Conservation (phyloP, 495 filamentous ascomycete species). For the Xylaria nigripes region DNA sequence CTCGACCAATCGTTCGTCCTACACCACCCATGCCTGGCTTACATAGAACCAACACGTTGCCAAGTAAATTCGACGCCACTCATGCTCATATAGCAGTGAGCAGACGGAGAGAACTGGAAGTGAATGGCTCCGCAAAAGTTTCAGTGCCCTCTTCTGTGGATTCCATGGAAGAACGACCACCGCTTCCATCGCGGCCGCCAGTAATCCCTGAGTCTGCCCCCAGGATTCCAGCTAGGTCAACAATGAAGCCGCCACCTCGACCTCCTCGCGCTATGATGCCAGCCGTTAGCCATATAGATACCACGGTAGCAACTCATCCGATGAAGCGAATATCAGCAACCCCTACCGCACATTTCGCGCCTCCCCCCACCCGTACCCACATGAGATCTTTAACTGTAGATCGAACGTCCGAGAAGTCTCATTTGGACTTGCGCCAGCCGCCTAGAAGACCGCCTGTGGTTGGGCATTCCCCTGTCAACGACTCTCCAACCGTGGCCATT, state of each 20-base stretch:
- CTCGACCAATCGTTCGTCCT: conserved; percentile 28
- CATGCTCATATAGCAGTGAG: conserved; percentile 39
- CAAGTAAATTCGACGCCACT: conserved; percentile 37
- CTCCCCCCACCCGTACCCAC: conserved; percentile 33
- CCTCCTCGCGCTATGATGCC: conserved; percentile 38
- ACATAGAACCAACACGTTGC: conserved; percentile 22
- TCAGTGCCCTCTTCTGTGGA: conserved; percentile 20
- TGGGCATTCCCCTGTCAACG: conserved; percentile 1
- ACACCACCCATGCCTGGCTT: conserved; percentile 13
- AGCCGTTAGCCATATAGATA: conserved; percentile 11
- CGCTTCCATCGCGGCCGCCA: conserved; percentile 49
- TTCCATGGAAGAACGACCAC: conserved; percentile 44
- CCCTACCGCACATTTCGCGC: conserved; percentile 36
- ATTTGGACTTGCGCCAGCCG: conserved; percentile 28
- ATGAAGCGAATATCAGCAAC: conserved; percentile 45
- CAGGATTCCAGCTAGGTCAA: conserved; percentile 16
- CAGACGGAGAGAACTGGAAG: conserved; percentile 32
- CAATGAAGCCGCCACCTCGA: conserved; percentile 37
- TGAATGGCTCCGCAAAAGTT: conserved; percentile 26
- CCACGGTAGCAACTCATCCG: conserved; percentile 27
- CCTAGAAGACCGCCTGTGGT: conserved; percentile 16
- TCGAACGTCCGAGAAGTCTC: conserved; percentile 26
- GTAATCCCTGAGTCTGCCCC: conserved; percentile 26
- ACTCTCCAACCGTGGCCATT: neutral
- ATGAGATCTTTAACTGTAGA: conserved; percentile 46